Percentiles rank a stretch among this genome's conserved stretches.
These are phyloP conservation scores for Ceratocystis smalleyi DNA, from an alignment of 2,329 filamentous ascomycete species.

Conservation along the genomic window DNA sequence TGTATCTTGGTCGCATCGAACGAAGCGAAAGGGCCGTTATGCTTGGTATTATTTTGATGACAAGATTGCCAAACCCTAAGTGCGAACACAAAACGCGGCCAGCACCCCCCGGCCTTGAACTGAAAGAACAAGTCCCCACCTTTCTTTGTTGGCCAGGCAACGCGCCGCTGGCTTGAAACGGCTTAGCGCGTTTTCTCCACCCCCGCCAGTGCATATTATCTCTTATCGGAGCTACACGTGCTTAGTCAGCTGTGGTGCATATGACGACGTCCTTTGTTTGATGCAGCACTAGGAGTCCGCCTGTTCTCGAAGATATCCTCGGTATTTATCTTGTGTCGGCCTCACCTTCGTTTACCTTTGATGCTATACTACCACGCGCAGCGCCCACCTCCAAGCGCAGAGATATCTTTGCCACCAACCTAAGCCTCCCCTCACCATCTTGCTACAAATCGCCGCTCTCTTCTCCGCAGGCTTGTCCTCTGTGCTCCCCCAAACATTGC, in stretches of 20 bases:
- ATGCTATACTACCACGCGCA: no score
- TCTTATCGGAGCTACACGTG: not conserved
- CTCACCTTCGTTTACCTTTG: not conserved
- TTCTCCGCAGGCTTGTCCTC: not conserved
- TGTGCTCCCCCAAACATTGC: not conserved
- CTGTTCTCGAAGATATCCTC: not conserved
- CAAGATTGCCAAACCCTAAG: not conserved
- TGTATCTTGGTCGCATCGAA: not conserved
- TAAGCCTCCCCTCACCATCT: not conserved
- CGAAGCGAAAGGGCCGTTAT: not conserved
- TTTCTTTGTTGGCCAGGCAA: conserved; percentile 11
- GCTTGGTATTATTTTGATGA: conserved; percentile 3
- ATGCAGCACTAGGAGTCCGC: not conserved
- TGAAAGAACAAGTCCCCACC: conserved; percentile 5
- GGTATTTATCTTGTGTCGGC: no score
- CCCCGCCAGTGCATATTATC: conserved; percentile 11
- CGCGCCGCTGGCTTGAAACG: not conserved
- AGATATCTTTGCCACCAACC: no score
- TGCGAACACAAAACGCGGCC: not conserved
- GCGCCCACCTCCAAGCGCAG: no score
- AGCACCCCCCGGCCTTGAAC: not conserved
- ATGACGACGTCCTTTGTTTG: conserved; percentile 15
- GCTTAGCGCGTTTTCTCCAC: not conserved
- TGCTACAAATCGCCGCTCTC: not conserved
- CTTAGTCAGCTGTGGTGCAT: conserved; percentile 13